Percentiles rank a stretch among this genome's conserved stretches.
phyloP scores from a whole-genome alignment of 148 eudicot genomes.

The Amaranthus cruentus region DNA sequence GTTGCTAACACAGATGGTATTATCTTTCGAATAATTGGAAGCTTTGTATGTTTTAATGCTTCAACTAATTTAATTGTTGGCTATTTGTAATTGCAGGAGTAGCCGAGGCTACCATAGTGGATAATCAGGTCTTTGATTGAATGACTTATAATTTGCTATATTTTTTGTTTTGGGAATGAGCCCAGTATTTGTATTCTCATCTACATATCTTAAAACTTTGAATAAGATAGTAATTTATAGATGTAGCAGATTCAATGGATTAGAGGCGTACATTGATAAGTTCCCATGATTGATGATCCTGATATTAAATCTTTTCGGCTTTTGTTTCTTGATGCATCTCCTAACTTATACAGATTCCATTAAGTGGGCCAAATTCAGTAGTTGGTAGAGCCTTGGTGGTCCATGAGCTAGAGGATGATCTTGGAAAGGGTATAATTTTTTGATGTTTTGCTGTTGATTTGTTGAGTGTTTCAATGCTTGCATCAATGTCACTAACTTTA shows the following conservation, averaged over 20 bases:
- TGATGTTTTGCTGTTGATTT: not conserved
- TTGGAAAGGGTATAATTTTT: conserved; percentile 74
- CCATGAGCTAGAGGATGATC: conserved; percentile 92
- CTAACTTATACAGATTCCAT: conserved; percentile 59
- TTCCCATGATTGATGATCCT: not conserved
- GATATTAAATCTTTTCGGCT: not conserved
- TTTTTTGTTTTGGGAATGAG: too few species aligned
- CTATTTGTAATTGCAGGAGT: conserved; percentile 55
- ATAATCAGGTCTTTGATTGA: conserved; percentile 53
- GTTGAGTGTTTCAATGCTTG: not conserved
- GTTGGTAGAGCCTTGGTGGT: conserved; percentile 93
- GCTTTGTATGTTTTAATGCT: not conserved
- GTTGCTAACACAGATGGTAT: conserved; percentile 86
- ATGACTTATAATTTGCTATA: not conserved
- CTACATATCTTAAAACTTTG: too few species aligned
- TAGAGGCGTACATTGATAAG: not conserved
- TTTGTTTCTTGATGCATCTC: not conserved
- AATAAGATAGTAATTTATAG: too few species aligned
- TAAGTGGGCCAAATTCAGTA: conserved; percentile 78
- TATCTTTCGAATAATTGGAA: not conserved
- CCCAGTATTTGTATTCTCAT: too few species aligned
- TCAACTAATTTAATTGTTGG: conserved; percentile 10
- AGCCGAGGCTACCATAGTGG: conserved; percentile 85
- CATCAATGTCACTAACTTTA: conserved; percentile 4
- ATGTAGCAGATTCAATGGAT: too few species aligned